Base-by-base conservation (phyloP, 2,329 filamentous ascomycete genomes). In the Rhexocercosporidium sp. region DNA sequence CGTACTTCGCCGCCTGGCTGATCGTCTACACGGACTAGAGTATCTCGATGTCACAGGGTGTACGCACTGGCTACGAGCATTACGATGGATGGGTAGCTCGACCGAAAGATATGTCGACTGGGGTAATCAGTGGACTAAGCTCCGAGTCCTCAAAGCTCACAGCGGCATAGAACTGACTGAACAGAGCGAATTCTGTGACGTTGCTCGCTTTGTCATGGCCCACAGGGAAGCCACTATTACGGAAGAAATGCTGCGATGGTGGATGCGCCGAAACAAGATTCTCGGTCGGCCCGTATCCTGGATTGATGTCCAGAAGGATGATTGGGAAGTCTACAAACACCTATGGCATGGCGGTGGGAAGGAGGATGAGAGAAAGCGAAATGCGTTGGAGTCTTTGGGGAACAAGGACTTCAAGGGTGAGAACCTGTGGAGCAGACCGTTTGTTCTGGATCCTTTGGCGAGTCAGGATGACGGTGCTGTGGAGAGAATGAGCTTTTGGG, bases 31-130 rank as follows among this genome's bases (percentile, higher is more conserved):
- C 72, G 77, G 83, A 20, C 80, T 90, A 1, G 86, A 89, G 74
- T 87, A 86, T 60, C 79, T 90, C 8, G 87, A 90, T 72, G 76
- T 90, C 46, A 88, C 85, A 0, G 88, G 88, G 1, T 90, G 88
- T 70, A 78, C 77, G 0, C 75, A 81, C 18, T 90, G 88, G 88
- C 81, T 73, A 3, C 62, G 62, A 39, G 75, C 75, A 4, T 49
- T 75, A 8, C 56, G 66, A n/a, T 73, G 69, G 71, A 65, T 53
- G 20, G 69, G 68, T 18, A 62, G 62, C n/a, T 54, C 44, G 16
- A 47, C 54, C 44, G 66, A 64, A 29, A 25, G 59, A 29, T 72
- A 73, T 20, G 47, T 77, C 1, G 72, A 76, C 39, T 77, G 75
- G 75, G 62, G 64, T 6, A 65, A 27, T 18, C 66, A 71, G 20